Evolutionary conservation across 2,329 filamentous ascomycete species (phyloP).

Genomic region (Neophaeococcomyces aloes): DNA sequence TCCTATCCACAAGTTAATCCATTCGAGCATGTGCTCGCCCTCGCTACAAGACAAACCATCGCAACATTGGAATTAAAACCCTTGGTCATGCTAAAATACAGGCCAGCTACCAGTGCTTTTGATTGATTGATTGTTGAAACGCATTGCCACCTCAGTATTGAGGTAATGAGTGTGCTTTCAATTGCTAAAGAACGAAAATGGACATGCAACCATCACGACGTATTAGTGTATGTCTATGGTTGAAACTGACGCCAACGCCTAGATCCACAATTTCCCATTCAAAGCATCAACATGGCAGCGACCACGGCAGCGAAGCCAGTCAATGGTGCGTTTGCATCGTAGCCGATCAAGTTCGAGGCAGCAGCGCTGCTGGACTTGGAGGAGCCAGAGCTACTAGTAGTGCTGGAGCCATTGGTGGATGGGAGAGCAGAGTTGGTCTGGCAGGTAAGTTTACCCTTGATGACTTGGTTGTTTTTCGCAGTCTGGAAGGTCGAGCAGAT

Average conservation of each 20-base stretch:
- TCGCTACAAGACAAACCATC: constrained; percentile 1
- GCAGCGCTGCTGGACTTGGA: constrained; percentile 11
- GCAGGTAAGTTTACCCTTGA: constrained; percentile 41
- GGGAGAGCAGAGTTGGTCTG: constrained; percentile 28
- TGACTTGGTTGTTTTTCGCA: constrained; percentile 31
- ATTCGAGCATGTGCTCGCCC: constrained; percentile 4
- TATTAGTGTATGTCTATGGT: constrained; percentile 7
- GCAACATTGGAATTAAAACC: background rate
- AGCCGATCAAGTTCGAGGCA: constrained; percentile 7
- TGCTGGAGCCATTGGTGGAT: constrained; percentile 13
- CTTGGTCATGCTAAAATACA: constrained; percentile 4
- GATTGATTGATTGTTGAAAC: background rate
- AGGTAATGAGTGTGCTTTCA: background rate
- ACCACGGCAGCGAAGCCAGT: constrained; percentile 18
- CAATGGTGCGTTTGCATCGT: constrained; percentile 13
- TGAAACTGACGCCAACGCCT: constrained; percentile 8
- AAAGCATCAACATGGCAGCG: constrained; percentile 21
- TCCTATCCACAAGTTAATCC: constrained; percentile 8
- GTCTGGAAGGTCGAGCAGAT: constrained; percentile 46
- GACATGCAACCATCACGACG: constrained; percentile 3
- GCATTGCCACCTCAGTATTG: constrained; percentile 2
- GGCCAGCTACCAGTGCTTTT: background rate
- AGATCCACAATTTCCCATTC: constrained; percentile 15
- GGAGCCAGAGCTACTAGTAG: constrained; percentile 10
- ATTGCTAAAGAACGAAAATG: constrained; percentile 1